Conservation (phyloP, 495 filamentous ascomycete genomes). For the Delitschia confertaspora region DNA sequence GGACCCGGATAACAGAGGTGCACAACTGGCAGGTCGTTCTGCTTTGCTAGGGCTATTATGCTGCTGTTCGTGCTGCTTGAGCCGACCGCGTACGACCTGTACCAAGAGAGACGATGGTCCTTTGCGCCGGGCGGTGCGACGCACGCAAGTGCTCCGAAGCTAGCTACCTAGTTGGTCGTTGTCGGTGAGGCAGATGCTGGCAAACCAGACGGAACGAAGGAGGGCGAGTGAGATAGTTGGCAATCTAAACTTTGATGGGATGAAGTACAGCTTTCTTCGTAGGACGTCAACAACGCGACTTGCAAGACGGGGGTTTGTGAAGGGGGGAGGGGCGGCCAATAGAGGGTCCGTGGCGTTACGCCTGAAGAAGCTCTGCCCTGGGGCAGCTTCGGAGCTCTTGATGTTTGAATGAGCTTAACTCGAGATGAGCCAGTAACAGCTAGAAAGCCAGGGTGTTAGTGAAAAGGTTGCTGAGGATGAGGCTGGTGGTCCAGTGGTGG, state of each 20-base stretch:
- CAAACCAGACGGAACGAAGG: neutral
- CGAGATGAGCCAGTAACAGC: slow-evolving; percentile 20
- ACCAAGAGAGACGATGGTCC: no score
- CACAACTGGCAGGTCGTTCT: no score
- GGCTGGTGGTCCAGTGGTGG: neutral
- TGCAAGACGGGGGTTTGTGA: no score
- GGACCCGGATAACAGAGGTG: no score
- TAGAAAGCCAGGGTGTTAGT: slow-evolving; percentile 2
- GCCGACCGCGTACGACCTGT: no score
- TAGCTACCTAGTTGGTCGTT: neutral
- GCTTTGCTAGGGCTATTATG: no score
- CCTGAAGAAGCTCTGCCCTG: slow-evolving; percentile 17
- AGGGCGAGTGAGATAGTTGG: slow-evolving; percentile 11
- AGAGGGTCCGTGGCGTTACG: neutral
- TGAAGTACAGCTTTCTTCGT: slow-evolving; percentile 9
- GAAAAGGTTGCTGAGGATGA: neutral
- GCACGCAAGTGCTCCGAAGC: slow-evolving; percentile 6
- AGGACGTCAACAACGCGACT: slow-evolving; percentile 5
- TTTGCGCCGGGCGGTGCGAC: slow-evolving; percentile 10
- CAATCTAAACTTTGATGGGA: slow-evolving; percentile 11
- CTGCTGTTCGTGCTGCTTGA: no score
- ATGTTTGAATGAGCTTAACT: no score
- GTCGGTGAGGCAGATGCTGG: neutral
- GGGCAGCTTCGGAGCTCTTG: slow-evolving; percentile 12
- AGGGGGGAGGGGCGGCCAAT: no score